Percentiles rank a stretch among this genome's conserved stretches.
phyloP scores from a whole-genome alignment of 2,329 filamentous ascomycete species.

The Colletotrichum lini region DNA sequence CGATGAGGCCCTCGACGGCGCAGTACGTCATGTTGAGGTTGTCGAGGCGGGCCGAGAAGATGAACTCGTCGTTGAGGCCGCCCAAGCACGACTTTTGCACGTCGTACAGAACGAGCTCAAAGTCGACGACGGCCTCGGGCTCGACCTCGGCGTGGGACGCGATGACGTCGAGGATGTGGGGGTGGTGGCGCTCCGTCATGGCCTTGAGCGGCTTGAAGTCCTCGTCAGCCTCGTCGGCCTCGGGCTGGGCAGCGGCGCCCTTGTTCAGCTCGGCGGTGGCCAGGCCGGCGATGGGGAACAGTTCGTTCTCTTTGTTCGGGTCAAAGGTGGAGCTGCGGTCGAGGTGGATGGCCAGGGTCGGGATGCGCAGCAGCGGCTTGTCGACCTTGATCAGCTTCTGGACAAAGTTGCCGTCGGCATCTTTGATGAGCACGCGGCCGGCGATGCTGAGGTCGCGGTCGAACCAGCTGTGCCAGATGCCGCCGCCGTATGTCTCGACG shows the following conservation, averaged over 20 bases:
- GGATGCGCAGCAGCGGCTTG: conserved; percentile 90
- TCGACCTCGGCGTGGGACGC: conserved; percentile 82
- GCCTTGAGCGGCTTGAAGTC: conserved; percentile 82
- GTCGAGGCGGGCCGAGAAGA: conserved; percentile 95
- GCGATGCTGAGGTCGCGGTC: conserved; percentile 94
- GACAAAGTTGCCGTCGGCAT: conserved; percentile 79
- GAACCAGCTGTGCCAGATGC: conserved; percentile 99
- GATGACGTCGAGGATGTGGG: conserved; percentile 87
- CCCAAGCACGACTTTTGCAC: conserved; percentile 92
- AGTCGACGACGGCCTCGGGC: conserved; percentile 85
- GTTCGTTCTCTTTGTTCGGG: conserved; percentile 97
- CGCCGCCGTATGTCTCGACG: conserved; percentile 96
- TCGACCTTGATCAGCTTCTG: conserved; percentile 93
- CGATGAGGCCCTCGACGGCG: conserved; percentile 86
- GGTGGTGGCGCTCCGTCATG: conserved; percentile 88
- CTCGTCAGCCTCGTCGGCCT: conserved; percentile 61
- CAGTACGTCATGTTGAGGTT: conserved; percentile 98
- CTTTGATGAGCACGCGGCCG: conserved; percentile 86
- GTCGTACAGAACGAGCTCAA: conserved; percentile 97
- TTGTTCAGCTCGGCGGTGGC: conserved; percentile 91
- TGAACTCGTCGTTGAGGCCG: conserved; percentile 92
- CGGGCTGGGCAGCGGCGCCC: conserved; percentile 57
- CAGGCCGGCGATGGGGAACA: conserved; percentile 93
- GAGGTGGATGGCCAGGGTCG: conserved; percentile 94
- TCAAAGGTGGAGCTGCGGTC: conserved; percentile 88